Evolutionary conservation across 176 grass and related monocot species (phyloP).

Genomic region (Musa acuminata): DNA sequence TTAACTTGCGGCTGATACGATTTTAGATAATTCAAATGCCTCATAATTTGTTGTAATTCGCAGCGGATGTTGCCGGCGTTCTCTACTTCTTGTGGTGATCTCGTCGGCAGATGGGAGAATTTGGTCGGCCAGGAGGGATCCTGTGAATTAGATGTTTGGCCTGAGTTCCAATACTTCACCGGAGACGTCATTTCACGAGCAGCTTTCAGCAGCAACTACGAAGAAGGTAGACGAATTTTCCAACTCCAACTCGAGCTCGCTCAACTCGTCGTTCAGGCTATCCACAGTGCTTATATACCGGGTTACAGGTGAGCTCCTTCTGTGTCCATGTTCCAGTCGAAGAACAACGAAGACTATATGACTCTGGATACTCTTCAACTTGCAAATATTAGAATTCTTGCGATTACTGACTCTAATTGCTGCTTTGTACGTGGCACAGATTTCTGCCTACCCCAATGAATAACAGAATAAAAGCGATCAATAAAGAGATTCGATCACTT

Average conservation of each 20-base stretch:
- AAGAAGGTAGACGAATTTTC: background rate
- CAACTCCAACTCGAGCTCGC: background rate
- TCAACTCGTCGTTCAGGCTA: background rate
- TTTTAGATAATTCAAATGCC: background rate
- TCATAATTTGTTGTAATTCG: background rate
- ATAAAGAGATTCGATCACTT: slow-evolving; percentile 21
- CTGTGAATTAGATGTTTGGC: slow-evolving; percentile 4
- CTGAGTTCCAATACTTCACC: background rate
- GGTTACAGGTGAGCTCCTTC: background rate
- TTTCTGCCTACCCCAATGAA: slow-evolving; percentile 22
- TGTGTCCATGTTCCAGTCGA: background rate
- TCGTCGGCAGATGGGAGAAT: slow-evolving; percentile 8
- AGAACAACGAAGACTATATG: background rate
- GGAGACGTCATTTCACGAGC: slow-evolving; percentile 5
- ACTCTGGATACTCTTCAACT: no score
- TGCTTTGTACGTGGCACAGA: background rate
- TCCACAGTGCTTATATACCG: background rate
- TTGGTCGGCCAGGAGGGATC: background rate
- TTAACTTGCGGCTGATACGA: background rate
- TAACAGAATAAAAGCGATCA: slow-evolving; percentile 14
- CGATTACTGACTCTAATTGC: background rate
- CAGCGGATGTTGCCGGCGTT: slow-evolving; percentile 4
- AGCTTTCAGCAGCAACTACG: slow-evolving; percentile 3
- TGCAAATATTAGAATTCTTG: no score
- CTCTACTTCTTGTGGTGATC: slow-evolving; percentile 8